Conservation (phyloP, 306 rosid genomes). For the Medicago lupulina region DNA sequence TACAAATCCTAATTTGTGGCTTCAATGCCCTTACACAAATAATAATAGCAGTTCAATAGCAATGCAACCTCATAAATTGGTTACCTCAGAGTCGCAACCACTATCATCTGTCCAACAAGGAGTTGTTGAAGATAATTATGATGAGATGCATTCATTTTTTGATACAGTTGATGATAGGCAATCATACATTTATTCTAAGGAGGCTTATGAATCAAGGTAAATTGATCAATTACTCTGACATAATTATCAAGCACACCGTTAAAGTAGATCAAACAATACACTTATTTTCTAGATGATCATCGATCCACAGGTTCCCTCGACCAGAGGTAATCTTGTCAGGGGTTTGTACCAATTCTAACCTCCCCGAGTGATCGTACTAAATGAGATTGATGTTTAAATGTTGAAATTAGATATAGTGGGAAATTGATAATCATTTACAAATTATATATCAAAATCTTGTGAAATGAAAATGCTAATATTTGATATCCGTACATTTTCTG, state of each 20-base stretch:
- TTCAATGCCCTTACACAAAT: conserved; percentile 45
- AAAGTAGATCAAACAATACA: background rate
- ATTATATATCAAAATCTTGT: conserved; percentile 17
- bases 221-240: conserved; percentile 13
- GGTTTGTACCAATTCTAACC: background rate
- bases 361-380: background rate
- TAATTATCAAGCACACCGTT: background rate
- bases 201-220: conserved; percentile 78
- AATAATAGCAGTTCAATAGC: conserved; percentile 43
- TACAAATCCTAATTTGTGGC: conserved; percentile 55
- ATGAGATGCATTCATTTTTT: conserved; percentile 69
- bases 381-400: conserved; percentile 6
- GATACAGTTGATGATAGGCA: conserved; percentile 74
- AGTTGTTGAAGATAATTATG: conserved; percentile 57
- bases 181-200: conserved; percentile 72
- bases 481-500: conserved; percentile 10
- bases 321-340: background rate
- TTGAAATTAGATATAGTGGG: background rate
- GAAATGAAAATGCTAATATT: conserved; percentile 33
- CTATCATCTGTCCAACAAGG: conserved; percentile 50
- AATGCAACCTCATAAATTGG: conserved; percentile 50
- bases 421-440: conserved; percentile 10
- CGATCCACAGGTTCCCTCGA: background rate
- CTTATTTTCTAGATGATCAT: background rate
- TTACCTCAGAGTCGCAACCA: conserved; percentile 53